Evolutionary conservation across 768 basidiomycete genomes (phyloP).

Genomic region (Hericium rajendrae): DNA sequence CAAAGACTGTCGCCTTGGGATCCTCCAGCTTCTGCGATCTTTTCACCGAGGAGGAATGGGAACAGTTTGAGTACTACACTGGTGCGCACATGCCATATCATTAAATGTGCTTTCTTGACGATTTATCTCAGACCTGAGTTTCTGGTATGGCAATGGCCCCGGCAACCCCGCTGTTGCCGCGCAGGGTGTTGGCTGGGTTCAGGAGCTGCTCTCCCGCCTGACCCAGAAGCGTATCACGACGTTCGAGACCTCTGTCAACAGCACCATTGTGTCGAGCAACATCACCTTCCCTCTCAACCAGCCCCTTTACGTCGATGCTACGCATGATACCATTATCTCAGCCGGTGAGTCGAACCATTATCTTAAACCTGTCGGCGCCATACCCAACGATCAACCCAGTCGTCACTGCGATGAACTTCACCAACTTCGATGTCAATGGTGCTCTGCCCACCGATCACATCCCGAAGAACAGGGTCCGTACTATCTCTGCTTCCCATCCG

Average conservation of each 20-base stretch:
- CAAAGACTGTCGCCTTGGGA: slow-evolving; percentile 38
- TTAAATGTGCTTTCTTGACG: too few relatives aligned
- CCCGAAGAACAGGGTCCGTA: slow-evolving; percentile 20
- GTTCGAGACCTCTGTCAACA: slow-evolving; percentile 37
- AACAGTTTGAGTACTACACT: slow-evolving; percentile 34
- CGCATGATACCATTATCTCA: slow-evolving; percentile 36
- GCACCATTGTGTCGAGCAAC: slow-evolving; percentile 32
- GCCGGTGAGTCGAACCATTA: slow-evolving; percentile 19
- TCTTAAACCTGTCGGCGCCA: not conserved
- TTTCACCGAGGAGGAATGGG: slow-evolving; percentile 45
- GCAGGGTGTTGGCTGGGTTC: slow-evolving; percentile 31
- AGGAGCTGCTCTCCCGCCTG: slow-evolving; percentile 35
- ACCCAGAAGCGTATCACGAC: slow-evolving; percentile 27
- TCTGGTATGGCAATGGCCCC: slow-evolving; percentile 25
- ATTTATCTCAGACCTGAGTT: slow-evolving; percentile 12
- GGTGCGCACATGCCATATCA: slow-evolving; percentile 14
- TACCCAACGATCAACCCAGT: slow-evolving; percentile 13
- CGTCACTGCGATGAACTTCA: not conserved
- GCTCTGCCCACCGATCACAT: slow-evolving; percentile 27
- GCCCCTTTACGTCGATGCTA: slow-evolving; percentile 35
- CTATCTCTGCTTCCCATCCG: not conserved
- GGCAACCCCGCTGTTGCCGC: slow-evolving; percentile 31
- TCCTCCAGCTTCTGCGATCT: slow-evolving; percentile 40
- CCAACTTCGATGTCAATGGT: not conserved
- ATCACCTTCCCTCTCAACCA: slow-evolving; percentile 27